Percentiles rank a stretch among this genome's conserved stretches.
Evolutionary conservation across 371 early-diverging fungal genomes (phyloP).

Genomic region (Encephalitozoon romaleae): DNA sequence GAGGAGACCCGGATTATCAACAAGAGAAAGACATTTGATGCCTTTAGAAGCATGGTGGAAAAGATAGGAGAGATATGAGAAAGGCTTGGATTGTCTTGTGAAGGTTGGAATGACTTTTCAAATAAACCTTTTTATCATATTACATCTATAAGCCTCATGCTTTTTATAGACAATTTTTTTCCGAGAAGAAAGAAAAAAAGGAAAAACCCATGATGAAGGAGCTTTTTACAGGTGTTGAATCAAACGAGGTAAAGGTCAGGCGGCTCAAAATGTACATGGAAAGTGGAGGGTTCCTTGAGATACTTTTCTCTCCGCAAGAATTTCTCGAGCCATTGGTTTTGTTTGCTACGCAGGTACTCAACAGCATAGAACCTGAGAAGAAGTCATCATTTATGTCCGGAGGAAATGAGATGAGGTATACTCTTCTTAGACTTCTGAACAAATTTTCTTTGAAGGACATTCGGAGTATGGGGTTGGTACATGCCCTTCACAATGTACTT

Average conservation of each 20-base stretch:
- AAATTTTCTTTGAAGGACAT: not conserved
- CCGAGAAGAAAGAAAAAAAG: conserved; percentile 6
- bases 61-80: not conserved
- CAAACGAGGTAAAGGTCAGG: not conserved
- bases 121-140: not conserved
- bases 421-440: not conserved
- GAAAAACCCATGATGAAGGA: conserved; percentile 27
- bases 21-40: not conserved
- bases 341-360: conserved; percentile 3
- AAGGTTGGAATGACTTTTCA: not conserved
- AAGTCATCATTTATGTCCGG: not conserved
- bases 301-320: not conserved
- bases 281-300: not conserved
- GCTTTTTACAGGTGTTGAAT: conserved; percentile 10
- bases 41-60: not conserved
- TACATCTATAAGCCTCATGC: not conserved
- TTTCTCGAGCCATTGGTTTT: conserved; percentile 4
- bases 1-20: not conserved
- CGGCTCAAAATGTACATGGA: not conserved
- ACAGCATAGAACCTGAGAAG: not conserved
- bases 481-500: not conserved
- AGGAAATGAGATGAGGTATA: not conserved
- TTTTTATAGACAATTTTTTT: not conserved
- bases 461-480: not conserved
- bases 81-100: not conserved